Evolutionary conservation across 768 basidiomycete species (phyloP).

Genomic region (Phylloporus arenicola): DNA sequence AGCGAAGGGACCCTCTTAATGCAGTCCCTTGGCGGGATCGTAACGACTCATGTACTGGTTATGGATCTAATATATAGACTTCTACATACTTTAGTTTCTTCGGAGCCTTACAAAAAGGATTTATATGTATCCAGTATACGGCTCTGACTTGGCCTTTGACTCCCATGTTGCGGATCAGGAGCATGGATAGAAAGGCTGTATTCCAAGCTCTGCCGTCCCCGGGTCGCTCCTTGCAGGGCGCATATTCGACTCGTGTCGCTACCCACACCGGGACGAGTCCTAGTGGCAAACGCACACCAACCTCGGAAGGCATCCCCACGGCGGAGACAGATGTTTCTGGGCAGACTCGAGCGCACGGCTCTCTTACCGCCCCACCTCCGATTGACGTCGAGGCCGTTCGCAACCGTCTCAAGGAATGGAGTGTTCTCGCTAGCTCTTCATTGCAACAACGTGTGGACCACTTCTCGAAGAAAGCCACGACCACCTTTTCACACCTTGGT

Average conservation of each 20-base stretch:
- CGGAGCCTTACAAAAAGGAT: neutral
- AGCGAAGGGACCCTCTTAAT: conserved; percentile 7
- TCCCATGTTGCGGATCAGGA: conserved; percentile 18
- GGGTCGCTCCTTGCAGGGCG: conserved; percentile 1
- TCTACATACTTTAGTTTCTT: neutral
- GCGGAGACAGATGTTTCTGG: neutral
- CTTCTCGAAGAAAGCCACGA: conserved; percentile 51
- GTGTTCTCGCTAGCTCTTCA: conserved; percentile 29
- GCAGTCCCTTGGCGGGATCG: neutral
- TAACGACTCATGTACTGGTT: conserved; percentile 7
- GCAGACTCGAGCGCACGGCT: conserved; percentile 1
- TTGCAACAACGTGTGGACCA: conserved; percentile 50
- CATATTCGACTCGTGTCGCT: conserved; percentile 7
- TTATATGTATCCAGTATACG: no score
- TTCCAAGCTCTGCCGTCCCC: conserved; percentile 13
- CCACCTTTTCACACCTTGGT: conserved; percentile 69
- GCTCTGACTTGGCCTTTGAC: neutral
- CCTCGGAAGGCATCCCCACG: conserved; percentile 3
- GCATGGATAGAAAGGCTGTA: conserved; percentile 2
- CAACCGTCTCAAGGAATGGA: conserved; percentile 42
- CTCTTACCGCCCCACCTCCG: neutral
- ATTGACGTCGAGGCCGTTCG: conserved; percentile 33
- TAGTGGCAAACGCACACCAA: conserved; percentile 2
- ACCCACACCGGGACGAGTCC: neutral
- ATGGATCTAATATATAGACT: conserved; percentile 19